Evolutionary conservation across 768 basidiomycete species (phyloP), one percentile per base, ranked within the genome.

Genomic region (Tulasnella sp.): DNA sequence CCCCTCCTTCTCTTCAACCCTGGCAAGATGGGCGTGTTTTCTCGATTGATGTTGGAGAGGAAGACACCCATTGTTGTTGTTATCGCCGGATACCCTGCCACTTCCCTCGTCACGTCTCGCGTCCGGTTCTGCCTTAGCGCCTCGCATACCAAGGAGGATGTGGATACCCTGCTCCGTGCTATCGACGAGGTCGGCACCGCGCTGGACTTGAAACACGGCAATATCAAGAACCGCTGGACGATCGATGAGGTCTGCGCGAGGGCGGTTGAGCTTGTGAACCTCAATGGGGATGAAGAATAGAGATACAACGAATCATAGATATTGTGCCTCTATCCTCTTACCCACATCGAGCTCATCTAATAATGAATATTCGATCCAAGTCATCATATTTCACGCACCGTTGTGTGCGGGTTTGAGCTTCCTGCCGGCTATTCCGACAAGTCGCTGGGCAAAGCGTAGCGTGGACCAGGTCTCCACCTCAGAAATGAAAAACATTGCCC

Each of bases 111-210:
- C 78, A 94, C 93, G 12, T 88, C 90, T 64, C 89, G 97, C 37
- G 94, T 96, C 74, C 87, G 97, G 80, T 97, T 99, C 87, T 99
- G 97, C 81, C 87, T 98, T 19, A 95, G 93, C 76, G 93, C 97
- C 14, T 86, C 95, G 69, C 97, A 99, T 86, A 99, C 96, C 76
- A 99, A 99, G 85, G 92, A 95, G 80, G 97, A 99, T 81, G 89
- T 99, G 76, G 97, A 99, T 84, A 84, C 85, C 15, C 84, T 99
- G 37, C 85, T 99, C 69, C 84, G 87, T 58, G 96, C 97, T 8
- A 94, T 91, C 80, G 94, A 97, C 82, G 96, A 97, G 83, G 86
- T 99, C 78, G 97, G 97, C 36, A 91, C 93, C 80, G 82, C 93
- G 36, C 84, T 99, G 79, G 96, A 97, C 83, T 84, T 98, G 83